These are phyloP conservation scores for Harrya chromipes DNA, from an alignment of 768 basidiomycete genomes.

Conservation along the genomic window DNA sequence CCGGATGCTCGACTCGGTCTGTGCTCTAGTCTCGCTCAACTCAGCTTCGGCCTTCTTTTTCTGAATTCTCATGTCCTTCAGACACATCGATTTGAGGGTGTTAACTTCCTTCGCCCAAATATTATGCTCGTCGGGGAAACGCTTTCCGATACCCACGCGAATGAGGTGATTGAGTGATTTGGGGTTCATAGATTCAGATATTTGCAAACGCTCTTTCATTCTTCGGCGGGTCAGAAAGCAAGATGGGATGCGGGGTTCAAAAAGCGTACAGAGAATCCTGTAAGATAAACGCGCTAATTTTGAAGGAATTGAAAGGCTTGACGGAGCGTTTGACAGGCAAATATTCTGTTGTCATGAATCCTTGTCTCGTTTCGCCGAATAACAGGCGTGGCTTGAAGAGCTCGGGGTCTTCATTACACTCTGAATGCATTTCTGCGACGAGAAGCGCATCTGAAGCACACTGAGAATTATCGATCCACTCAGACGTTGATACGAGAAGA, in stretches of 20 bases:
- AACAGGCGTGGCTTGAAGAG: slow-evolving; percentile 33
- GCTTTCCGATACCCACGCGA: slow-evolving; percentile 29
- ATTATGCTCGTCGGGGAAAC: slow-evolving; percentile 24
- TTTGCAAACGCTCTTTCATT: slow-evolving; percentile 22
- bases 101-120: slow-evolving; percentile 24
- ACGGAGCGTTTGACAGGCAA: slow-evolving; percentile 16
- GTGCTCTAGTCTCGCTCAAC: slow-evolving; percentile 6
- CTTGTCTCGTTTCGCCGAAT: slow-evolving; percentile 42
- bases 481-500: not conserved
- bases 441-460: slow-evolving; percentile 19
- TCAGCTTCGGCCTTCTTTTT: slow-evolving; percentile 13
- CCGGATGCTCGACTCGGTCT: slow-evolving; percentile 21
- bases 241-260: not conserved
- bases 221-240: slow-evolving; percentile 14
- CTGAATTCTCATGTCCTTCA: slow-evolving; percentile 1
- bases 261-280: slow-evolving; percentile 24
- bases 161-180: slow-evolving; percentile 29
- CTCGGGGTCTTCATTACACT: slow-evolving; percentile 18
- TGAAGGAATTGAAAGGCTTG: slow-evolving; percentile 6
- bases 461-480: not conserved
- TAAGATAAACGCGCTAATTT: slow-evolving; percentile 13
- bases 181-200: slow-evolving; percentile 22
- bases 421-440: slow-evolving; percentile 16
- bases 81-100: not conserved
- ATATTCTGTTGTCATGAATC: slow-evolving; percentile 34